Conservation (phyloP, 169 alveolate species). For the Cryptosporidium canis region DNA sequence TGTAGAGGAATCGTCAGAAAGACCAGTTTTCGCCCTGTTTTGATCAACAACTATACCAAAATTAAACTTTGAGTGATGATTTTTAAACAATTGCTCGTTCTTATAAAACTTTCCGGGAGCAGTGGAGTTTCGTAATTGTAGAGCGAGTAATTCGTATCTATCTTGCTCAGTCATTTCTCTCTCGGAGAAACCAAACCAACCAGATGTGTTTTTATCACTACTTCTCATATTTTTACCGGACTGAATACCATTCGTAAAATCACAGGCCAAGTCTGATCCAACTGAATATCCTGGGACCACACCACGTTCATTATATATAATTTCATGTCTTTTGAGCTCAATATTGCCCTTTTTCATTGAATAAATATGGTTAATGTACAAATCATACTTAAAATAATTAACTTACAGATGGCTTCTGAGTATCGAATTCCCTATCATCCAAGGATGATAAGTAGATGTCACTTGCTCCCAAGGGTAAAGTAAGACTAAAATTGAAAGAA, state of each 20-base stretch:
- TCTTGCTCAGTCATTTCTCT: constrained; percentile 4
- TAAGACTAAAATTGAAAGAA: neutral
- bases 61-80: neutral
- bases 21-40: constrained; percentile 9
- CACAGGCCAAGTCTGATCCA: neutral
- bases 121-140: constrained; percentile 28
- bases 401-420: constrained; percentile 67
- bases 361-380: neutral
- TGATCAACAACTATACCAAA: constrained; percentile 51
- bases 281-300: neutral
- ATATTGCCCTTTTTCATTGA: constrained; percentile 4
- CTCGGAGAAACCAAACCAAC: constrained; percentile 31
- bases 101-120: constrained; percentile 49
- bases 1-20: constrained; percentile 24
- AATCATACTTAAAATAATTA: neutral
- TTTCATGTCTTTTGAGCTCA: constrained; percentile 5
- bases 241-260: neutral
- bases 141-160: constrained; percentile 16
- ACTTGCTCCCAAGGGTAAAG: constrained; percentile 1
- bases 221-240: neutral
- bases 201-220: neutral
- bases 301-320: neutral
- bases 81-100: constrained; percentile 14
- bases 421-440: constrained; percentile 22
- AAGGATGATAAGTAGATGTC: constrained; percentile 37